phyloP scores from a whole-genome alignment of 805 yeast species.

The Kluyveromyces nonfermentans region DNA sequence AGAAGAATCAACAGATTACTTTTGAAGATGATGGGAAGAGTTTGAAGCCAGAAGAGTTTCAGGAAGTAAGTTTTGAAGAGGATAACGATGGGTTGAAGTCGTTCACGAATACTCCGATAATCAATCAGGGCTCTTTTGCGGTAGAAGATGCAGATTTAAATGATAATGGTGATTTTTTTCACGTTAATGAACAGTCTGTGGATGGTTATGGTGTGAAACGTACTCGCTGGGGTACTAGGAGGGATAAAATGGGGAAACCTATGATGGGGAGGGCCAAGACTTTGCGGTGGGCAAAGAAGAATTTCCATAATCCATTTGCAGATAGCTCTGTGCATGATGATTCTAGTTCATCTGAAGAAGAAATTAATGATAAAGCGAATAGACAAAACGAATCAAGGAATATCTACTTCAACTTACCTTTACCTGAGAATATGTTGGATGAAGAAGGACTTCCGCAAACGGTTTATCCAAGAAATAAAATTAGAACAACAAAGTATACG shows the following conservation, averaged over 20 bases:
- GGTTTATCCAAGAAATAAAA: conserved; percentile 77
- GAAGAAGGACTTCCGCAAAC: conserved; percentile 51
- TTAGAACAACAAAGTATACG: conserved; percentile 91
- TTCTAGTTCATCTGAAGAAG: conserved; percentile 23
- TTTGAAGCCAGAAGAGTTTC: conserved; percentile 11
- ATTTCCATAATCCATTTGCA: conserved; percentile 28
- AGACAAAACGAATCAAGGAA: conserved; percentile 37
- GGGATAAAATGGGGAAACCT: conserved; percentile 65
- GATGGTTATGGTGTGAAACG: conserved; percentile 44
- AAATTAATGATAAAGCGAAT: conserved; percentile 26
- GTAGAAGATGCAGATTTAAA: conserved; percentile 8
- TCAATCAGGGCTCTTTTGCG: conserved; percentile 8
- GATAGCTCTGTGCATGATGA: conserved; percentile 14
- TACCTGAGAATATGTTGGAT: conserved; percentile 51
- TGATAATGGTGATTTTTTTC: neutral
- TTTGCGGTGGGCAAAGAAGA: conserved; percentile 38
- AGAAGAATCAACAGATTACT: conserved; percentile 10
- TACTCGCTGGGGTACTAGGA: conserved; percentile 86
- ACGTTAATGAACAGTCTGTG: conserved; percentile 5
- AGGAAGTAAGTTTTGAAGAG: conserved; percentile 10
- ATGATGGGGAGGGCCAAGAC: conserved; percentile 51
- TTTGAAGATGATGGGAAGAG: conserved; percentile 8
- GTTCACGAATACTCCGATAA: conserved; percentile 21
- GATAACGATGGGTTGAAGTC: conserved; percentile 20
- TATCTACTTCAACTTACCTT: conserved; percentile 47